Evolutionary conservation across 2,329 filamentous ascomycete species (phyloP).

Genomic region (Cytospora leucostoma): DNA sequence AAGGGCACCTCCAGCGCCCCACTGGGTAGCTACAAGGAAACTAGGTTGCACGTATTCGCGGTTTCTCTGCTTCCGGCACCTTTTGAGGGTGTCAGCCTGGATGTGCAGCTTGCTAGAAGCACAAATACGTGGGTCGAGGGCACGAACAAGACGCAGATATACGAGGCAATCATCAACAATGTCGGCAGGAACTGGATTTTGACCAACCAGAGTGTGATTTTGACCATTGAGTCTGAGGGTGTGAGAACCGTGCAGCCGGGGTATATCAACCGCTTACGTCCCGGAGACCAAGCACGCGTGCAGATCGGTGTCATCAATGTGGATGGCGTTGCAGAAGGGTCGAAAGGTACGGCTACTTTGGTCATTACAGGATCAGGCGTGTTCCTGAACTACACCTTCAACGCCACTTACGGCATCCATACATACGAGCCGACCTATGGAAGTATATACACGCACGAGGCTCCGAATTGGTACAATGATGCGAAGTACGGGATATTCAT

Average conservation of each 20-base stretch:
- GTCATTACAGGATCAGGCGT: constrained; percentile 17
- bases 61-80: constrained; percentile 17
- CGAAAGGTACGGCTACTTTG: constrained; percentile 19
- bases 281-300: constrained; percentile 25
- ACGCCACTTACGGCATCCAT: constrained; percentile 25
- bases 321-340: constrained; percentile 17
- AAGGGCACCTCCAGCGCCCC: constrained; percentile 13
- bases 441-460: constrained; percentile 43
- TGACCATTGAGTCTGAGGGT: constrained; percentile 22
- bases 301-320: constrained; percentile 24
- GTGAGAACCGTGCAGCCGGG: constrained; percentile 23
- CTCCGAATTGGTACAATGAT: constrained; percentile 55
- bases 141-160: constrained; percentile 25
- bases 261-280: constrained; percentile 24
- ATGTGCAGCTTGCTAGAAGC: constrained; percentile 23
- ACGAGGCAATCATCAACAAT: constrained; percentile 25
- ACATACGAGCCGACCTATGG: constrained; percentile 27
- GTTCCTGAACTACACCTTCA: constrained; percentile 19
- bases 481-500: constrained; percentile 63
- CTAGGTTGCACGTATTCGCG: constrained; percentile 26
- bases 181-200: constrained; percentile 23
- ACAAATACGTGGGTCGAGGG: constrained; percentile 27
- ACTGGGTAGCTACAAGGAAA: constrained; percentile 11
- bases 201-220: constrained; percentile 23
- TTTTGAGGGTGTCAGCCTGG: not conserved